A percentile compares a stretch with the other conserved stretches of the same genome.
These are phyloP conservation scores for Cladosporium sp. DNA, from an alignment of 2,329 filamentous ascomycete genomes.

Conservation along the genomic window DNA sequence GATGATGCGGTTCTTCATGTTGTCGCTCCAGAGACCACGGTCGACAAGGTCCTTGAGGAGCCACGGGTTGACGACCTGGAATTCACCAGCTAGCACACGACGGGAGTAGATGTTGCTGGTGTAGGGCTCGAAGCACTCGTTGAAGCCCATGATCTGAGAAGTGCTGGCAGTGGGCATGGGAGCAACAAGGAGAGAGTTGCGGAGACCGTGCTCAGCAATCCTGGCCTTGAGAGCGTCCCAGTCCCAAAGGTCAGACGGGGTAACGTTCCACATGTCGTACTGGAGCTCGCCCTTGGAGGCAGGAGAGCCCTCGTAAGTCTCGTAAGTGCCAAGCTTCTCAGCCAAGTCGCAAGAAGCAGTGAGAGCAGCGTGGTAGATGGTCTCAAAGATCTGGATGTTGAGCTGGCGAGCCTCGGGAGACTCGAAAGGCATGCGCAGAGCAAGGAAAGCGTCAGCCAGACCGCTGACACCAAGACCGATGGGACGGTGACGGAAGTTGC, in stretches of 20 bases:
- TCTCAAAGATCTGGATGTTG: slow-evolving; percentile 99
- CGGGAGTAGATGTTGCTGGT: slow-evolving; percentile 99
- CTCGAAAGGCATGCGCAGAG: slow-evolving; percentile 93
- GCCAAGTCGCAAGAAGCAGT: slow-evolving; percentile 85
- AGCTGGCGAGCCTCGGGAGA: slow-evolving; percentile 88
- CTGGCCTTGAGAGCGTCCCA: slow-evolving; percentile 84
- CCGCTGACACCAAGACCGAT: slow-evolving; percentile 96
- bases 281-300: slow-evolving; percentile 93
- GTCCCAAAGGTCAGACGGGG: slow-evolving; percentile 91
- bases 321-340: slow-evolving; percentile 75
- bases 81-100: slow-evolving; percentile 94
- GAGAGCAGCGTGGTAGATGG: slow-evolving; percentile 93
- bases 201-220: slow-evolving; percentile 86
- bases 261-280: slow-evolving; percentile 98
- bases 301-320: slow-evolving; percentile 86
- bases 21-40: slow-evolving; percentile 95
- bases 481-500: slow-evolving; percentile 94
- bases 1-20: slow-evolving; percentile 99
- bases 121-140: slow-evolving; percentile 99
- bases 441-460: slow-evolving; percentile 95
- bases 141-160: slow-evolving; percentile 96
- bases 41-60: slow-evolving; percentile 96
- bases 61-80: slow-evolving; percentile 99
- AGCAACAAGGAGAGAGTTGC: slow-evolving; percentile 90
- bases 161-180: slow-evolving; percentile 98